phyloP scores from a whole-genome alignment of 2,329 filamentous ascomycete species.

The Lithohypha guttulata region DNA sequence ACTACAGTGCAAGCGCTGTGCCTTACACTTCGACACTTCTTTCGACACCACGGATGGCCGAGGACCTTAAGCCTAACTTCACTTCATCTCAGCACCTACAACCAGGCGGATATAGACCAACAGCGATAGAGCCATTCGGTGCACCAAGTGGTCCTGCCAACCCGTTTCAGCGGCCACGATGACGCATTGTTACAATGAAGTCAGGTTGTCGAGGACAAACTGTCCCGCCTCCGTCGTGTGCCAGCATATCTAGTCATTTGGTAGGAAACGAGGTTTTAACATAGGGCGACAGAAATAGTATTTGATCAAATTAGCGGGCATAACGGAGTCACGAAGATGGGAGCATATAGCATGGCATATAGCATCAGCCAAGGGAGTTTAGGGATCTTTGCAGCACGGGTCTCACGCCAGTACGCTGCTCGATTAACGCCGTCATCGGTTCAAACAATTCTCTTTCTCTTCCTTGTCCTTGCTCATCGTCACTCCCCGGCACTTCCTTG shows the following conservation, averaged over 20 bases:
- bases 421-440: slow-evolving; percentile 38
- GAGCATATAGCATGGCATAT: no score
- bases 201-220: no score
- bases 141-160: slow-evolving; percentile 8
- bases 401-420: slow-evolving; percentile 24
- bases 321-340: no score
- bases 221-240: no score
- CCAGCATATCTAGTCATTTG: no score
- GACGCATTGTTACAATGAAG: no score
- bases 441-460: slow-evolving; percentile 33
- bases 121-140: slow-evolving; percentile 5
- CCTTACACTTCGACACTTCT: not conserved
- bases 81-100: not conserved
- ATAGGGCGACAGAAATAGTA: no score
- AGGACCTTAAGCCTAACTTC: no score
- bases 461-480: not conserved
- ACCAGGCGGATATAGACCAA: not conserved
- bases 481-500: not conserved
- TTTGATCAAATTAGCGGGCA: no score
- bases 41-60: not conserved
- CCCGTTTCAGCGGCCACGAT: no score
- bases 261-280: no score
- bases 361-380: not conserved
- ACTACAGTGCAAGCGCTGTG: slow-evolving; percentile 2
- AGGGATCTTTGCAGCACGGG: not conserved